Base-by-base conservation (phyloP, 257 asterid genomes). In the Catharanthus roseus region DNA sequence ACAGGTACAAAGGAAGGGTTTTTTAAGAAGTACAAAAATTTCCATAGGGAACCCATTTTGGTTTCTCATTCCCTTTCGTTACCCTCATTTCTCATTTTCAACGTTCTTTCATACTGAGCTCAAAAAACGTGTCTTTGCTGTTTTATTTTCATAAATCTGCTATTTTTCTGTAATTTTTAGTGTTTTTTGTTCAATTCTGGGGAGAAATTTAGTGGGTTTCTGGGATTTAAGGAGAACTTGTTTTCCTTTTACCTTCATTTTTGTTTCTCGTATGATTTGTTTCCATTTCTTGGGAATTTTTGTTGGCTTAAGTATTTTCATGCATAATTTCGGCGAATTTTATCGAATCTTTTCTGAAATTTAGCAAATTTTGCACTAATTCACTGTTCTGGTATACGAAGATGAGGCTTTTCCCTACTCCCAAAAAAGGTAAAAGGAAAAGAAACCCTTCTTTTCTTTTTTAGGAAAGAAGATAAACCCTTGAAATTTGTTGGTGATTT, bases 1-100 rank as follows among this genome's bases (percentile, higher is more conserved):
- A 21, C 88, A 88, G 93, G 97, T 90, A 65, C 56, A 71, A 57
- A 16, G 4, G 31, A 0, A 13, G n/a, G 3, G 21, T 6, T 41
- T 34, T 19, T 11, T n/a, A n/a, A 0, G 16, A 45, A 45, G 31
- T 10, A 7, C 3, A 12, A 57, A 38, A 13, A 0, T 67, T 51
- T 44, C 33, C 36, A 18, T 38, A 9, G 16, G 7, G 33, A 34
- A 36, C 24, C 8, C 62, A 28, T 33, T 21, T 33, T 28, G 39
- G 24, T n/a, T 23, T 38, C 13, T 4, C 19, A 19, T 42, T 36
- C 10, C 60, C 60, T 54, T 19, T 63, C 10, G 7, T 44, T 55
- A 41, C 67, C 61, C 34, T 67, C 74, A 53, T 81, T 76, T 41
- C 34, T 23, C 65, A 56, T 54, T 67, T 57, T 50, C 67, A 74